Base-by-base conservation (phyloP, 345 rosid genomes). In the Eucalyptus erythrocorys region DNA sequence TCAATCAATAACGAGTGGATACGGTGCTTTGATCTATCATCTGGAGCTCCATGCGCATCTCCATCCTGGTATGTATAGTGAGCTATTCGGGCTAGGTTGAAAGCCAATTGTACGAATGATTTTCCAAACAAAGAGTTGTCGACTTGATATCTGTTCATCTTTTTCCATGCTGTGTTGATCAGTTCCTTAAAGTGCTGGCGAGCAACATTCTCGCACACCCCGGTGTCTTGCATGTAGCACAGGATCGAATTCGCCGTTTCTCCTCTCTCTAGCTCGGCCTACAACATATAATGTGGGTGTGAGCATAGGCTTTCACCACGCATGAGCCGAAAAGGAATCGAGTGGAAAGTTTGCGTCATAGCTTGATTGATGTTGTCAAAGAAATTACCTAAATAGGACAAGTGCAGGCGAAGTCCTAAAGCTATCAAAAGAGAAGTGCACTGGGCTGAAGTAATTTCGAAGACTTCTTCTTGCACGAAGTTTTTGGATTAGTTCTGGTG, bases 241-340 rank as follows among this genome's bases (percentile, higher is more conserved):
- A 76, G 21, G 27, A 93, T 85, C 4, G 92, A 79, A 57, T 87
- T 94, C 3, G 87, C 87, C 7, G 86, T 89, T 68, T 92, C 92
- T 17, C 95, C 94, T 27, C 89, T 91, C 55, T 89, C 87, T 13
- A 92, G 21, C 87, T 94, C 94, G 13, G 89, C 93, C 94, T 94
- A 27, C 66, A 12, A 59, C n/a, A 11, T 59, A 27, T 27, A 59
- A 55, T 55, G 59, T 55, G 59, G 59, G 10, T 55, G 59, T 55
- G 59, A 55, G 27, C 59, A 22, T 22, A 55, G 59, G 59, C 27
- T 55, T 22, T 55, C 59, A 55, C 22, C 15, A 59, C 7, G 48
- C 55, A 7, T 27, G 14, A 51, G 55, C 24, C 2, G 10, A 7
- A 51, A 51, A 7, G 55, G 55, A 51, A 51, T 51, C 55, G 55